Evolutionary conservation across 495 filamentous ascomycete species (phyloP), one percentile per base, ranked within the genome.

Genomic region (Aspergillus cavernicola): DNA sequence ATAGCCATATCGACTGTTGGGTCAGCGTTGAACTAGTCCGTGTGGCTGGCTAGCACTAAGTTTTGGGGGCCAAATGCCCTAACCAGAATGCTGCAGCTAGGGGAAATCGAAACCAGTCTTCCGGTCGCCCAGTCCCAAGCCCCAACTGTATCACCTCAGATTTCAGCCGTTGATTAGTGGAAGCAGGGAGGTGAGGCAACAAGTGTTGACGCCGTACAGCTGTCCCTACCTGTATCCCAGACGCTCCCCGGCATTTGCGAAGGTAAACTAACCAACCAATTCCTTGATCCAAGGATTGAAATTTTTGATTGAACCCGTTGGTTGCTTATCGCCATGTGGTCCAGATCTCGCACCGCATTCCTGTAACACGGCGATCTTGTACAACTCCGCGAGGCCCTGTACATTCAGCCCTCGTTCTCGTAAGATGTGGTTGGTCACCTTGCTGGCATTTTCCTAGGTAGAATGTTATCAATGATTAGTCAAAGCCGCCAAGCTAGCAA

Each of bases 261-360:
- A 31, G 12, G 18, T 29, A 39, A 4, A 22, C 12, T 22, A 16
- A 24, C 26, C 39, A 35, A 41, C 23, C 22, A 35, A 55, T 53
- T 31, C 52, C 38, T 52, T 49, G 47, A 38, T 50, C 46, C 56
- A 20, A 52, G 28, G 31, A 53, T 36, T 24, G 26, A 31, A 23
- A 35, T 22, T 15, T 29, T 29, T 36, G 35, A 51, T 53, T 36
- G 38, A 56, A 45, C 44, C n/a, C 50, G 44, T 37, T 28, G 39
- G 43, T 52, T 58, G 55, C 56, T 58, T 62, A 58, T 62, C 50
- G 59, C 59, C 59, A 62, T 58, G 59, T 62, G 59, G 59, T 53
- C 52, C 20, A 46, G 52, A 58, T 62, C 56, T 56, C 40, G 43
- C 54, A 38, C 51, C 22, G 39, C 39, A 44, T 53, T 47, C 47